Evolutionary conservation across 2,329 filamentous ascomycete species (phyloP), one percentile per base, ranked within the genome.

Genomic region (Scytalidium lignicola): DNA sequence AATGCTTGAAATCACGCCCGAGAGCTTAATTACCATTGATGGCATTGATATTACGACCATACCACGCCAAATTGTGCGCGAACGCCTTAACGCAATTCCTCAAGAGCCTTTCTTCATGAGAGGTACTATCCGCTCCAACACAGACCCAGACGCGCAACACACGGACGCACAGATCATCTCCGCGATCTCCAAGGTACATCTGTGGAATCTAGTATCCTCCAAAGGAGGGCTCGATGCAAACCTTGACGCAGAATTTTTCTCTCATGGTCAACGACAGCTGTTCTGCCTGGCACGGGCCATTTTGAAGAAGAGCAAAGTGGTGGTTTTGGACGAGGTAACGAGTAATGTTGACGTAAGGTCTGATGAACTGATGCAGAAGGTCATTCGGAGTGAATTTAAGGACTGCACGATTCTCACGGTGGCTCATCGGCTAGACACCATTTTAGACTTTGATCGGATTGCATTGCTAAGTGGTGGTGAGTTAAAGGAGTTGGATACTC

Each of bases 171-270:
- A 65, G 0, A 70, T 79, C 49, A 64, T 69, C 29, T 54, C 63
- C 10, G 75, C 72, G 0, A 62, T 83, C 3, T 58, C 66, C 9
- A 69, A 69, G 41, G 73, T 78, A 0, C 66, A 71, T 18, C 51
- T 62, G 3, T 57, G 55, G 55, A 43, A 51, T 9, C 15, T 56
- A 2, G 48, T 61, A 10, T 20, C 15, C 3, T 46, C 23, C 1
- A 58, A 55, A 32, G 59, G 59, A 15, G 57, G 57, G 2, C 46
- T 62, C 3, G 54, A 59, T 13, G 49, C 51, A 2, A 41, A 51
- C 2, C 71, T 84, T 53, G 68, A 70, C n/a, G 65, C 72, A 2
- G 69, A 76, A 6, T 95, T 90, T 0, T 91, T 97, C 67, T 75
- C 71, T 0, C 69, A 74, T 41, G 75, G 76, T 1, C 70, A 80